phyloP scores from a whole-genome alignment of 176 grass and related monocot species.

The Oryza brachyantha region DNA sequence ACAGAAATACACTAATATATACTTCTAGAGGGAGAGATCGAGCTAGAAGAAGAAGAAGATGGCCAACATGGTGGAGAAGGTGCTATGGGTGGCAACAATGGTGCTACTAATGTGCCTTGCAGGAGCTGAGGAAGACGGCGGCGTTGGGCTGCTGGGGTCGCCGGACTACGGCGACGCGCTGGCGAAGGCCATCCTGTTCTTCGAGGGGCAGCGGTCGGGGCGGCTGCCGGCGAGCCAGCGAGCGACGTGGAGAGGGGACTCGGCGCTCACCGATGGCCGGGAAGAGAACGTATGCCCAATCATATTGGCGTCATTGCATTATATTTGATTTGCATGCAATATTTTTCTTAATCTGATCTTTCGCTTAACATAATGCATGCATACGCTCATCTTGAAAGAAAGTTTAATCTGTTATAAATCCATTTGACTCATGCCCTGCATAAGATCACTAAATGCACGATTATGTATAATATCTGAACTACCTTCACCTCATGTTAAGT shows the following conservation, averaged over 20 bases:
- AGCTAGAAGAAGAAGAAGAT: not conserved
- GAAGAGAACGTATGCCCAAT: slow-evolving; percentile 41
- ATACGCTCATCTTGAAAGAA: not conserved
- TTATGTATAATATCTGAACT: no score
- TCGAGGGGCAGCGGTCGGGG: slow-evolving; percentile 59
- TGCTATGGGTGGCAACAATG: slow-evolving; percentile 7
- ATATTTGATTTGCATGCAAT: not conserved
- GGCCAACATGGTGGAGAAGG: slow-evolving; percentile 18
- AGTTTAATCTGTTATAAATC: no score
- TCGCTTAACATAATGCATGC: not conserved
- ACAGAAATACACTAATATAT: no score
- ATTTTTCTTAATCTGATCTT: not conserved
- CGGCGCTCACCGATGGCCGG: slow-evolving; percentile 47
- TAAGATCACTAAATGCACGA: not conserved
- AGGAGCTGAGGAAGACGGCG: not conserved
- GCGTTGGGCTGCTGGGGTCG: slow-evolving; percentile 10
- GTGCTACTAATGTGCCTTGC: slow-evolving; percentile 9
- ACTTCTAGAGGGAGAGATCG: no score
- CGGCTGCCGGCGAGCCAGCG: slow-evolving; percentile 44
- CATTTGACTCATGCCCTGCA: no score
- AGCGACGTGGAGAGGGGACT: slow-evolving; percentile 41
- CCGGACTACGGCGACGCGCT: slow-evolving; percentile 42
- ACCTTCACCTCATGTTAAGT: no score
- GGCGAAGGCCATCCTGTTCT: slow-evolving; percentile 48
- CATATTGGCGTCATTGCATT: no score